phyloP scores from a whole-genome alignment of 306 rosid genomes.

The Ochetophila trinervis region DNA sequence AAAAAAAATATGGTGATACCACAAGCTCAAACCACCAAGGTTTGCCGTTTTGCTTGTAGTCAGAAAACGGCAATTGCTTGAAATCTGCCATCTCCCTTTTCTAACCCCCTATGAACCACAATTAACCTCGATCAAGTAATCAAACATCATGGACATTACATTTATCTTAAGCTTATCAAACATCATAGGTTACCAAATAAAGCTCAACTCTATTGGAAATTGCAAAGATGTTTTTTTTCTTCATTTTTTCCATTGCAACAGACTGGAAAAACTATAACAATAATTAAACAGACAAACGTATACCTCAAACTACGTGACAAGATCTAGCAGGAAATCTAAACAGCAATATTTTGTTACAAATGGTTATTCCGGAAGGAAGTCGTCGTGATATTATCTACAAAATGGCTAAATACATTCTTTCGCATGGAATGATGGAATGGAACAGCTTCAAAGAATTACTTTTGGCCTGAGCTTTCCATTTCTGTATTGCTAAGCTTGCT shows the following conservation, averaged over 20 bases:
- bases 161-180: no score
- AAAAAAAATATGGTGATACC: no score
- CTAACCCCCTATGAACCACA: no score
- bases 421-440: not conserved
- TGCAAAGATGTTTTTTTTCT: not conserved
- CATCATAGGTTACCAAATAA: not conserved
- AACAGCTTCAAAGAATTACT: constrained; percentile 14
- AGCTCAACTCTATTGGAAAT: not conserved
- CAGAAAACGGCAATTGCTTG: no score
- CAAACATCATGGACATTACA: no score
- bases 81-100: no score
- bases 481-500: constrained; percentile 20
- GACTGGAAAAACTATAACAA: not conserved
- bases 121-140: no score
- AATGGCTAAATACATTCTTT: constrained; percentile 36
- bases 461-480: constrained; percentile 29
- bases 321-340: constrained; percentile 20
- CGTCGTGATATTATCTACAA: constrained; percentile 52
- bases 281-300: constrained; percentile 8
- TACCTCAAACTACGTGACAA: constrained; percentile 25
- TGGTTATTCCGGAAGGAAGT: constrained; percentile 16
- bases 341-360: constrained; percentile 20
- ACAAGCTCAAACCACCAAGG: no score
- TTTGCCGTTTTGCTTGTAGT: no score
- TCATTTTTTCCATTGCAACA: not conserved